Evolutionary conservation across 1,284 basidiomycete species (phyloP).

Genomic region (Ustilago esculenta): DNA sequence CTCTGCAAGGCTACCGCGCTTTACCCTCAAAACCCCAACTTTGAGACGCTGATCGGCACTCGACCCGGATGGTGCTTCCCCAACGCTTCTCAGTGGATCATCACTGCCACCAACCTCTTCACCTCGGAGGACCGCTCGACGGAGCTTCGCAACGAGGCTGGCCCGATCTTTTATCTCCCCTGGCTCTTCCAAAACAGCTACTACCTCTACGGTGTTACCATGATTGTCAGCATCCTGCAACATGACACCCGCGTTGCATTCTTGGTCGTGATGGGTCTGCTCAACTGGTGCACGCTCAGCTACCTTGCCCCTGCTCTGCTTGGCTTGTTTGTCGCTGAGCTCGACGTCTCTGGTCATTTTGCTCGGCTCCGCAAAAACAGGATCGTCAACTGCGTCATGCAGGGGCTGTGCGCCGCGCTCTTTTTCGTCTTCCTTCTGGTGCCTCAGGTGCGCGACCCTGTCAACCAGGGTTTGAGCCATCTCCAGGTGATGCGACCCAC

Average conservation of each 20-base stretch:
- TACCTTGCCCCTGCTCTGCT: slow-evolving; percentile 42
- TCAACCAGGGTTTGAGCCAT: slow-evolving; percentile 25
- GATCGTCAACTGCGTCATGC: slow-evolving; percentile 9
- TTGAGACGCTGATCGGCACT: slow-evolving; percentile 27
- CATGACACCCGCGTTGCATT: slow-evolving; percentile 35
- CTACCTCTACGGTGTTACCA: slow-evolving; percentile 37
- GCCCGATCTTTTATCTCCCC: slow-evolving; percentile 34
- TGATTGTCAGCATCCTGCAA: slow-evolving; percentile 35
- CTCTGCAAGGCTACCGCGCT: slow-evolving; percentile 32
- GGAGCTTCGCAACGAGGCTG: slow-evolving; percentile 20
- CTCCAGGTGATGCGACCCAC: slow-evolving; percentile 35
- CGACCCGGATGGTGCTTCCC: slow-evolving; percentile 40
- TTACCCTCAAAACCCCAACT: slow-evolving; percentile 31
- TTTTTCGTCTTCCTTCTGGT: slow-evolving; percentile 36
- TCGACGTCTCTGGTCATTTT: slow-evolving; percentile 35
- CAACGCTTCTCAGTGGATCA: slow-evolving; percentile 37
- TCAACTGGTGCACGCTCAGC: slow-evolving; percentile 35
- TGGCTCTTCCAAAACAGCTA: slow-evolving; percentile 52
- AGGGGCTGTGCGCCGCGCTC: slow-evolving; percentile 15
- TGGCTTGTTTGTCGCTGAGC: slow-evolving; percentile 36
- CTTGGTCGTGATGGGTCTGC: slow-evolving; percentile 18
- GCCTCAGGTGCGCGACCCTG: slow-evolving; percentile 25
- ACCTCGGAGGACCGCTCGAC: slow-evolving; percentile 30
- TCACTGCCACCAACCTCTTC: slow-evolving; percentile 42
- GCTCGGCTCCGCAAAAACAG: slow-evolving; percentile 13